Percentiles rank a stretch among this genome's conserved stretches.
phyloP scores from a whole-genome alignment of 1,284 basidiomycete species.

The Cronartium quercuum region DNA sequence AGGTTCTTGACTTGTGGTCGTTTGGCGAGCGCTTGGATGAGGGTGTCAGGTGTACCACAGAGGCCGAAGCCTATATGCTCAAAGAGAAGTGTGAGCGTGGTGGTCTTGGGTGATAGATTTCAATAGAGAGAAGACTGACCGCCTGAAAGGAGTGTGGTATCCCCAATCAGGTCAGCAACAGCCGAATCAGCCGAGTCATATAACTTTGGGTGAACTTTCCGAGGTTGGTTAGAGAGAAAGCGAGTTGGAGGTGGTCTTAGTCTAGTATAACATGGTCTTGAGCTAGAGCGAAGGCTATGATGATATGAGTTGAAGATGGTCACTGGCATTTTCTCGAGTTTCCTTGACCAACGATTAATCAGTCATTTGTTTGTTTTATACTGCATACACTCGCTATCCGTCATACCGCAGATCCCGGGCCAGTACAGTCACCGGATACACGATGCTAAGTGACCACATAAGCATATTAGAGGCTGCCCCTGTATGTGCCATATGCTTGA shows the following conservation, averaged over 20 bases:
- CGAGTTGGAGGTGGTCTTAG: background rate
- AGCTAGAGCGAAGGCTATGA: no score
- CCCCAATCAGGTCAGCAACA: constrained; percentile 21
- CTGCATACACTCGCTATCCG: no score
- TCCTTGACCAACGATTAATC: no score
- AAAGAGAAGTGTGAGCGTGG: background rate
- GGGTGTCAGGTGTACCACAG: constrained; percentile 60
- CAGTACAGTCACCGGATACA: no score
- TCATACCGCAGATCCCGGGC: no score
- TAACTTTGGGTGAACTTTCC: constrained; percentile 15
- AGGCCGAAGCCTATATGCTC: constrained; percentile 48
- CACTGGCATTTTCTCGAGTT: no score
- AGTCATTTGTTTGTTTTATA: no score
- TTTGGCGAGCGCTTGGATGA: constrained; percentile 70
- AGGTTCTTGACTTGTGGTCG: constrained; percentile 62
- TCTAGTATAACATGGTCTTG: background rate
- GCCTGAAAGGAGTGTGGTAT: constrained; percentile 28
- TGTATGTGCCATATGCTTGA: no score
- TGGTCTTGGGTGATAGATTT: background rate
- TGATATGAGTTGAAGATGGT: no score
- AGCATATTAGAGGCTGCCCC: no score
- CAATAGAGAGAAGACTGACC: constrained; percentile 2
- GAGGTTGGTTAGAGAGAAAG: background rate
- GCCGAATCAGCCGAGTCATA: constrained; percentile 34
- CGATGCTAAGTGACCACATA: no score